Evolutionary conservation across 2,329 filamentous ascomycete species (phyloP).

Genomic region (Atkinsonella hypoxylon): DNA sequence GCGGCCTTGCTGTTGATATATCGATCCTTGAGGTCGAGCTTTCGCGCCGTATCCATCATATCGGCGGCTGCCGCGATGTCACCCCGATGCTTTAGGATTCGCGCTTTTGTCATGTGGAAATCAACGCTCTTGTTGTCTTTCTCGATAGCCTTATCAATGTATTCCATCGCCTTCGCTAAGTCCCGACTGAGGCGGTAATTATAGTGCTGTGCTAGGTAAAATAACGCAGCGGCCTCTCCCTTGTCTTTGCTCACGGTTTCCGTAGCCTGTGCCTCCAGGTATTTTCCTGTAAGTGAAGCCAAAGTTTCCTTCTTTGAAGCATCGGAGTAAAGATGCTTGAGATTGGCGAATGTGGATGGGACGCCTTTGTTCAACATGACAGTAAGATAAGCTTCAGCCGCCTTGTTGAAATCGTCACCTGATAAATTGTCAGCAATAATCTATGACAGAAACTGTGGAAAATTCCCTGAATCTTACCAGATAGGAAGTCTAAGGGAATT

Average conservation of each 20-base stretch:
- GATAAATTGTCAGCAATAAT: slow-evolving; percentile 12
- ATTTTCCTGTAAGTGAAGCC: slow-evolving; percentile 64
- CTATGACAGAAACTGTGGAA: background rate
- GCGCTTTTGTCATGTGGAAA: slow-evolving; percentile 88
- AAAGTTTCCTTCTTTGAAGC: slow-evolving; percentile 65
- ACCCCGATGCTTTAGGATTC: slow-evolving; percentile 86
- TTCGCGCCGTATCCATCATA: slow-evolving; percentile 77
- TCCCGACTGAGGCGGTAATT: slow-evolving; percentile 84
- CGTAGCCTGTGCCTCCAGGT: slow-evolving; percentile 48
- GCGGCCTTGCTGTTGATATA: slow-evolving; percentile 98
- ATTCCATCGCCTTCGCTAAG: slow-evolving; percentile 67
- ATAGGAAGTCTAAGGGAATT: slow-evolving; percentile 79
- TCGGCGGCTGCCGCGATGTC: slow-evolving; percentile 69
- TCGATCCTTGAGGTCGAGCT: slow-evolving; percentile 77
- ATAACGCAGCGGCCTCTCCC: slow-evolving; percentile 71
- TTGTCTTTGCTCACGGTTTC: slow-evolving; percentile 35
- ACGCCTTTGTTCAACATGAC: slow-evolving; percentile 86
- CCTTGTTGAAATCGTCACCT: slow-evolving; percentile 69
- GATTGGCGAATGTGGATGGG: slow-evolving; percentile 90
- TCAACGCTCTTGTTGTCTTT: slow-evolving; percentile 73
- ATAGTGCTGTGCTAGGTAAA: slow-evolving; percentile 95
- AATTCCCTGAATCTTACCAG: slow-evolving; percentile 35
- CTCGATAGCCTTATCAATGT: slow-evolving; percentile 73
- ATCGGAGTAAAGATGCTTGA: slow-evolving; percentile 85
- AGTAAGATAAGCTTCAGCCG: slow-evolving; percentile 67